Conservation (phyloP, 371 early-diverging fungal species). For the Mortierella sp. region DNA sequence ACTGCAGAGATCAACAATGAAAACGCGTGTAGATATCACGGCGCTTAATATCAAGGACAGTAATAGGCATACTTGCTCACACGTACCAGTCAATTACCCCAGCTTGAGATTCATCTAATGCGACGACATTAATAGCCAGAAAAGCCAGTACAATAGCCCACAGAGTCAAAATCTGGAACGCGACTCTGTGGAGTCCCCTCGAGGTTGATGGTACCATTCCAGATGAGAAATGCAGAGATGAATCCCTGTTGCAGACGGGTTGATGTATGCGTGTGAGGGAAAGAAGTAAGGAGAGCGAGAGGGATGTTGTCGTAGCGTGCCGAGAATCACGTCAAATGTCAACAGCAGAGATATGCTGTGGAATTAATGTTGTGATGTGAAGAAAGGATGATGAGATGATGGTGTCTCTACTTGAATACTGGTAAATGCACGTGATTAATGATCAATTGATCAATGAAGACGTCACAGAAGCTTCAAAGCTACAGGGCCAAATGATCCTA, state of each 20-base stretch:
- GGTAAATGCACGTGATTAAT: too few relatives aligned
- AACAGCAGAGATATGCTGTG: background rate
- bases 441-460: too few relatives aligned
- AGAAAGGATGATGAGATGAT: too few relatives aligned
- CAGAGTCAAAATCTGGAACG: constrained; percentile 24
- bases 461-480: too few relatives aligned
- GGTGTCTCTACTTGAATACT: too few relatives aligned
- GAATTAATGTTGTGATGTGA: too few relatives aligned
- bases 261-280: background rate
- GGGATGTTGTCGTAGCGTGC: background rate
- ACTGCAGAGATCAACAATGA: background rate
- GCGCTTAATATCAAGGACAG: background rate
- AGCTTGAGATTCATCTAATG: constrained; percentile 65
- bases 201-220: constrained; percentile 38
- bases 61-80: background rate
- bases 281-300: too few relatives aligned
- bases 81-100: constrained; percentile 70
- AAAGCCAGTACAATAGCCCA: constrained; percentile 41
- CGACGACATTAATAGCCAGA: constrained; percentile 35
- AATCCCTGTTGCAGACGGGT: constrained; percentile 8
- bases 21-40: background rate
- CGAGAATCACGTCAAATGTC: background rate
- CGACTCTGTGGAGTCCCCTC: constrained; percentile 29
- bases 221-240: background rate
- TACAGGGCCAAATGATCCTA: too few relatives aligned